Percentiles rank a stretch among this genome's conserved stretches.
Conservation (phyloP, 1,284 basidiomycete genomes). For the Moniliophthora roreri region DNA sequence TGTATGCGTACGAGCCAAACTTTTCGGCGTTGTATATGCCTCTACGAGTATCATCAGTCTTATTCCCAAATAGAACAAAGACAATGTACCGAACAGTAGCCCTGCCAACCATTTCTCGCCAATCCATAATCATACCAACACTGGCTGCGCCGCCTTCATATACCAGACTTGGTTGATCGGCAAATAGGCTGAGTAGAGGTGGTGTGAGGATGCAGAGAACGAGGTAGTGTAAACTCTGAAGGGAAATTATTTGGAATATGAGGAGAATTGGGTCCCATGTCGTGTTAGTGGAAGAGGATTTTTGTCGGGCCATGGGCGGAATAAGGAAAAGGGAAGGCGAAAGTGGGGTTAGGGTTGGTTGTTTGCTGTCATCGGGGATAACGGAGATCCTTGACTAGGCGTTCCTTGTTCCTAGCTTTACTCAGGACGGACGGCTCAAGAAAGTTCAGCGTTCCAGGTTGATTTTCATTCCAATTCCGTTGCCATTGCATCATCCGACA, state of each 20-base stretch:
- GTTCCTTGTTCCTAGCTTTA: no score
- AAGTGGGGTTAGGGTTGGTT: no score
- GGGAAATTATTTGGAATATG: slow-evolving; percentile 63
- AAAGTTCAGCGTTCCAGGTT: no score
- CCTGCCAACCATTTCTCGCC: slow-evolving; percentile 89
- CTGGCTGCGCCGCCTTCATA: slow-evolving; percentile 87
- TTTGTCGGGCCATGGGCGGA: no score
- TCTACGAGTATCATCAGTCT: no score
- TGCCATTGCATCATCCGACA: no score
- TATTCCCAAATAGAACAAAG: no score
- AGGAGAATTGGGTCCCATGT: slow-evolving; percentile 15
- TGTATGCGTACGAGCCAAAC: slow-evolving; percentile 65
- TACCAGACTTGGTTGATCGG: slow-evolving; percentile 69
- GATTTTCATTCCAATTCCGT: no score
- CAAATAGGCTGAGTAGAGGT: slow-evolving; percentile 74
- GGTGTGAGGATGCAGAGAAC: slow-evolving; percentile 84
- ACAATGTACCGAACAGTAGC: slow-evolving; percentile 74
- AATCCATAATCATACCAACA: slow-evolving; percentile 94
- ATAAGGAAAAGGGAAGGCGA: no score
- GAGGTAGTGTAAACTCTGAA: slow-evolving; percentile 93
- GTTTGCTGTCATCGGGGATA: no score
- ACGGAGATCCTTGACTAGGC: no score
- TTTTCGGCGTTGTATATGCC: slow-evolving; percentile 59
- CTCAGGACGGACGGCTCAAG: no score
- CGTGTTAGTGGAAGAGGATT: slow-evolving; percentile 3